Evolutionary conservation across 306 rosid genomes (phyloP).

Genomic region (Boehmeria nivea): DNA sequence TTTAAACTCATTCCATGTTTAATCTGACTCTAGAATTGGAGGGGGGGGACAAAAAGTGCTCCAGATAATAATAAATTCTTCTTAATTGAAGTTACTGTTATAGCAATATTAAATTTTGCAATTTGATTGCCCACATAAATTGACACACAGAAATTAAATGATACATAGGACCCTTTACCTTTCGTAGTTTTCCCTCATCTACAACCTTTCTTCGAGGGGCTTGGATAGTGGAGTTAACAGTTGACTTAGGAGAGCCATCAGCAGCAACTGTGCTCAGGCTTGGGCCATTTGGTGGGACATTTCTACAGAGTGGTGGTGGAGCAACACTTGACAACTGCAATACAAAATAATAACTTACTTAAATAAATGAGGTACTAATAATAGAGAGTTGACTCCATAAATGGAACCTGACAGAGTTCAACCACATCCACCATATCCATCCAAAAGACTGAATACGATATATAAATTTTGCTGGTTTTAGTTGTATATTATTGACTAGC

Average conservation of each 20-base stretch:
- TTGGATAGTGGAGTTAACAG: slow-evolving; percentile 77
- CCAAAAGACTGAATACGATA: no score
- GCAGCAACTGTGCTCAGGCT: slow-evolving; percentile 44
- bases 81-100: not conserved
- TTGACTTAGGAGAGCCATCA: slow-evolving; percentile 78
- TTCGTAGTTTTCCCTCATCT: slow-evolving; percentile 93
- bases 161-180: slow-evolving; percentile 43
- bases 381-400: not conserved
- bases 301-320: slow-evolving; percentile 88
- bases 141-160: slow-evolving; percentile 9
- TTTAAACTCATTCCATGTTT: no score
- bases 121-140: slow-evolving; percentile 10
- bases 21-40: not conserved
- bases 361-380: slow-evolving; percentile 4
- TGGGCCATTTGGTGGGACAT: slow-evolving; percentile 64
- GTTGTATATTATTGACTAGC: no score
- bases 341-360: slow-evolving; percentile 10
- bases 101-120: not conserved
- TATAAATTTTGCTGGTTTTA: no score
- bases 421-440: not conserved
- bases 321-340: slow-evolving; percentile 77
- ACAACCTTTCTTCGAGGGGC: slow-evolving; percentile 93
- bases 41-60: not conserved
- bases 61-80: not conserved
- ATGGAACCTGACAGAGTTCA: not conserved